Conservation (phyloP, 2,329 filamentous ascomycete genomes). For the Ceratocystis lukuohia region DNA sequence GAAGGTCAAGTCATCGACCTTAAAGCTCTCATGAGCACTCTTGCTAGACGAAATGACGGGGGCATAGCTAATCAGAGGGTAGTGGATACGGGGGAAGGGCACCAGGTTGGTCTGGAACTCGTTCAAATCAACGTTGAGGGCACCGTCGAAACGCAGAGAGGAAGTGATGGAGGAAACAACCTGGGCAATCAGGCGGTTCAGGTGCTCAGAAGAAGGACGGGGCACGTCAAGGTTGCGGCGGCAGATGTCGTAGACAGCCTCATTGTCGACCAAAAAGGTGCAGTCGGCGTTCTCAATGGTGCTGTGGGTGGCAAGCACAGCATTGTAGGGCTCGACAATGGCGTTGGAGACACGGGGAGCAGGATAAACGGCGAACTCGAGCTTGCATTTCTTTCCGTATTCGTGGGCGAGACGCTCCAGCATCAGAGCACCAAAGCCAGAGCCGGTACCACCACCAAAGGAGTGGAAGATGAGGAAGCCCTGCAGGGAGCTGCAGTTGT, state of each 20-base stretch:
- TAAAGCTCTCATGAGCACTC: constrained; percentile 78
- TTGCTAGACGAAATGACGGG: constrained; percentile 59
- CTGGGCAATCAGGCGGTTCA: constrained; percentile 61
- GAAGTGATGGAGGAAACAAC: constrained; percentile 64
- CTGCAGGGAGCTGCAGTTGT: constrained; percentile 60
- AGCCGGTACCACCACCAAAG: constrained; percentile 59
- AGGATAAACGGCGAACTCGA: constrained; percentile 61
- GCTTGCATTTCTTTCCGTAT: constrained; percentile 66
- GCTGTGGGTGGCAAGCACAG: constrained; percentile 59
- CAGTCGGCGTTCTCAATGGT: constrained; percentile 68
- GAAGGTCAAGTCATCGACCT: constrained; percentile 63
- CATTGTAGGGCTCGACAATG: constrained; percentile 62
- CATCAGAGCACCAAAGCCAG: constrained; percentile 58
- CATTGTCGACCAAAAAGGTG: constrained; percentile 64
- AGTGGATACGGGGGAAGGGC: constrained; percentile 61
- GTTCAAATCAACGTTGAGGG: constrained; percentile 61
- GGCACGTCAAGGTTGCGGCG: constrained; percentile 57
- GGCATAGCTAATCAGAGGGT: constrained; percentile 59
- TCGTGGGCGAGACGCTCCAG: constrained; percentile 60
- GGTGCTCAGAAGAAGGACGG: constrained; percentile 55
- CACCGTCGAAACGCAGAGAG: constrained; percentile 57
- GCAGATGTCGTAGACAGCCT: constrained; percentile 65
- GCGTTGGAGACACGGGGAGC: constrained; percentile 56
- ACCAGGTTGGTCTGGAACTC: constrained; percentile 69
- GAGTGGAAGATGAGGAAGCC: constrained; percentile 65